Conservation (phyloP, 495 filamentous ascomycete species). For the Lophiotrema nucula region DNA sequence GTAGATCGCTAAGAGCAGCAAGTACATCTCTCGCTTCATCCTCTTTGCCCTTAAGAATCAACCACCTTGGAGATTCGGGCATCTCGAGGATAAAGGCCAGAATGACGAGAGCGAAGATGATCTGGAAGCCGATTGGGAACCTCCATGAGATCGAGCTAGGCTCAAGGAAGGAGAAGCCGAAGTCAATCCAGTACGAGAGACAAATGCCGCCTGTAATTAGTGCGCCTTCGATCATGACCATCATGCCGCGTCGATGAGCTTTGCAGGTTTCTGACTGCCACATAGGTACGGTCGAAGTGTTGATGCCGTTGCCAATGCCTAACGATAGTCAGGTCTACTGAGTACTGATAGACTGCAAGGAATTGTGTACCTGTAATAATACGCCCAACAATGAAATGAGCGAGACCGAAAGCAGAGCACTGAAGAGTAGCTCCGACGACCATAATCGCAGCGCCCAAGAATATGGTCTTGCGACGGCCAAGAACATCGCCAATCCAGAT, state of each 20-base stretch:
- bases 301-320: conserved; percentile 62
- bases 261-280: conserved; percentile 39
- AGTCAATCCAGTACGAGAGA: conserved; percentile 40
- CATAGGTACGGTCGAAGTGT: conserved; percentile 46
- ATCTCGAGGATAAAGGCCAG: conserved; percentile 40
- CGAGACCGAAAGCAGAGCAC: conserved; percentile 24
- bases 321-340: too few species aligned
- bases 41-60: conserved; percentile 63
- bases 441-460: conserved; percentile 31
- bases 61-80: conserved; percentile 43
- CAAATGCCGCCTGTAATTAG: conserved; percentile 22
- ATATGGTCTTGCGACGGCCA: conserved; percentile 21
- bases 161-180: conserved; percentile 47
- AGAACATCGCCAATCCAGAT: conserved; percentile 11
- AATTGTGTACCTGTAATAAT: conserved; percentile 24
- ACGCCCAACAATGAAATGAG: conserved; percentile 34
- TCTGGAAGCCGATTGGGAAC: conserved; percentile 50
- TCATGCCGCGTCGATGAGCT: conserved; percentile 39
- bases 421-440: conserved; percentile 31
- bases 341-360: too few species aligned
- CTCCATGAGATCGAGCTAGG: conserved; percentile 49
- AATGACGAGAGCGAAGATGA: conserved; percentile 44
- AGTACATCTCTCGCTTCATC: conserved; percentile 65
- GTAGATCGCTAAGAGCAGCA: conserved; percentile 55
- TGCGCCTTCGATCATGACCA: conserved; percentile 42